Percentiles rank a stretch among this genome's conserved stretches.
phyloP scores from a whole-genome alignment of 768 basidiomycete genomes.

The Tricholoma terreum region DNA sequence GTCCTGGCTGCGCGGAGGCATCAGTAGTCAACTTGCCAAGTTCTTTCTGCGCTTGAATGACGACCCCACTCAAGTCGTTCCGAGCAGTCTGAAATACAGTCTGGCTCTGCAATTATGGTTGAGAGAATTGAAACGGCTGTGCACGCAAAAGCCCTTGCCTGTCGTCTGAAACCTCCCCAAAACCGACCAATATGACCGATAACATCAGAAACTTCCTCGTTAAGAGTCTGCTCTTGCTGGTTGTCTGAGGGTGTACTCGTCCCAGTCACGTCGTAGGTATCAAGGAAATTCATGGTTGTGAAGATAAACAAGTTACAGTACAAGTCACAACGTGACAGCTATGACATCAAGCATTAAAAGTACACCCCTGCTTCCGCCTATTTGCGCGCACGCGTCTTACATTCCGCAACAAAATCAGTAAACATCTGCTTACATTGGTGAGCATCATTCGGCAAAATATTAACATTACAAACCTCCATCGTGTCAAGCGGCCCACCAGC shows the following conservation, averaged over 20 bases:
- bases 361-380: neutral
- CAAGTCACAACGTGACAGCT: constrained; percentile 1
- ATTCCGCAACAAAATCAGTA: constrained; percentile 85
- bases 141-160: constrained; percentile 47
- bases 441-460: constrained; percentile 3
- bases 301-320: constrained; percentile 9
- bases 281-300: constrained; percentile 67
- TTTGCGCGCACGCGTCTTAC: constrained; percentile 51
- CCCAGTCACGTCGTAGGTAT: constrained; percentile 59
- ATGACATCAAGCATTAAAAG: neutral
- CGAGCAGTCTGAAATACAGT: constrained; percentile 62
- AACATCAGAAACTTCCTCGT: constrained; percentile 88
- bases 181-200: constrained; percentile 82
- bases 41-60: constrained; percentile 78
- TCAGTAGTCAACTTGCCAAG: constrained; percentile 54
- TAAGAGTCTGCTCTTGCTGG: constrained; percentile 53
- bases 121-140: neutral
- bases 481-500: constrained; percentile 98
- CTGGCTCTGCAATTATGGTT: constrained; percentile 52
- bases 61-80: constrained; percentile 70
- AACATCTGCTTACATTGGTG: constrained; percentile 65
- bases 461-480: constrained; percentile 67
- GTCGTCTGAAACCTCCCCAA: constrained; percentile 91
- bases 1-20: constrained; percentile 16
- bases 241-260: constrained; percentile 45